Base-by-base conservation (phyloP, 2,329 filamentous ascomycete genomes). In the Sporothrix mexicana region DNA sequence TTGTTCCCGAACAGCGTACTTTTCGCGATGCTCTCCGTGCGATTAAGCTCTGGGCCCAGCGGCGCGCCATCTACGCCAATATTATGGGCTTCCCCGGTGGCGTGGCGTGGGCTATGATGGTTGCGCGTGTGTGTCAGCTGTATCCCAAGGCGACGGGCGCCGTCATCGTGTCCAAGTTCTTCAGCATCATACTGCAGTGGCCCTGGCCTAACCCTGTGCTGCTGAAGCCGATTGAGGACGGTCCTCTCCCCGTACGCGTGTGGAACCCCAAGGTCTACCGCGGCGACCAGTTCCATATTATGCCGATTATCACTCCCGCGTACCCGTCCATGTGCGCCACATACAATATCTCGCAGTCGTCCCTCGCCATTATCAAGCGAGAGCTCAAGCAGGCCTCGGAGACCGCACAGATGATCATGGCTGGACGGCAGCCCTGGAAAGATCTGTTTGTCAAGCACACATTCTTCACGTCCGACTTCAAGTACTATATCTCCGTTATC, bases 271-370 rank as follows among this genome's bases (percentile, higher is more conserved):
- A 91, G 85, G 92, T 94, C 43, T 97, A 97, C 80, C 90, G 90
- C 74, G 88, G 89, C 71, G 96, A 98, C 81, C 88, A 89, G 59
- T 93, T 90, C 76, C 95, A 98, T 81, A 85, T 98, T 70, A 99
- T 99, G 96, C 96, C 96, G 41, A 93, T 99, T 81, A 98, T 99
- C 79, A 99, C 96, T 1, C 96, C 96, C 1, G 95, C 96, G 0
- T 98, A 98, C 80, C 96, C 96, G 2, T 97, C 94, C 68, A 98
- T 98, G 95, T 98, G 96, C 81, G 92, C 96, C 1, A 98, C 96
- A 0, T 96, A 97, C 84, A 98, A 97, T 78, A 91, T 99, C 74
- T 95, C 93, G 2, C 86, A 89, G 76, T 98, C 95, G 0, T 97
- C 94, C 1, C 93, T 94, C 84, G 85, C 88, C 7, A 90, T 98